phyloP scores from a whole-genome alignment of 108 stramenopile species.

The Poteriospumella lacustris region DNA sequence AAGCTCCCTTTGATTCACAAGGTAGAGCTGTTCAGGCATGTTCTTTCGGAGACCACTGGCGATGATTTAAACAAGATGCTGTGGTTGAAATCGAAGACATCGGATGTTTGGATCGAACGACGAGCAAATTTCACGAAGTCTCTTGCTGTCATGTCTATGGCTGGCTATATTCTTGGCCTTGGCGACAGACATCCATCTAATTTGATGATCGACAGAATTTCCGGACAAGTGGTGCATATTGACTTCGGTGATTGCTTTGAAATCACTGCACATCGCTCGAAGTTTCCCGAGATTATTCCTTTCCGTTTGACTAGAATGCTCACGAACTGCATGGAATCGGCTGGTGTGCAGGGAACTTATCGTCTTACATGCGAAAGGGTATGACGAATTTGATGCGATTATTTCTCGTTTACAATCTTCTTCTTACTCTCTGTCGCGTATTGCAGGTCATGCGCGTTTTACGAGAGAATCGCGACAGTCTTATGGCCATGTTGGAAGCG shows the following conservation, averaged over 20 bases:
- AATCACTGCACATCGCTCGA: slow-evolving; percentile 37
- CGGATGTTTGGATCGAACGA: slow-evolving; percentile 29
- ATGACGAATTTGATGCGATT: background rate
- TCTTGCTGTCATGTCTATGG: slow-evolving; percentile 40
- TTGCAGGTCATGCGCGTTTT: slow-evolving; percentile 27
- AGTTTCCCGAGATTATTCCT: slow-evolving; percentile 46
- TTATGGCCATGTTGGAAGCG: slow-evolving; percentile 39
- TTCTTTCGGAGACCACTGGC: slow-evolving; percentile 14
- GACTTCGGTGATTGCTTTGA: slow-evolving; percentile 52
- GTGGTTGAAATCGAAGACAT: slow-evolving; percentile 31
- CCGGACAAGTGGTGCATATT: slow-evolving; percentile 40
- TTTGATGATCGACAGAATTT: slow-evolving; percentile 62
- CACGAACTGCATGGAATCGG: slow-evolving; percentile 47
- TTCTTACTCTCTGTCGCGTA: background rate
- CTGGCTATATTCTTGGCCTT: slow-evolving; percentile 60
- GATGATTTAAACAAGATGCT: slow-evolving; percentile 34
- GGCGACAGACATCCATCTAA: slow-evolving; percentile 87
- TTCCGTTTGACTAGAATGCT: slow-evolving; percentile 54
- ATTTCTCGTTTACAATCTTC: background rate
- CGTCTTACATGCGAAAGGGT: slow-evolving; percentile 24
- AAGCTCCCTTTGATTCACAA: slow-evolving; percentile 30
- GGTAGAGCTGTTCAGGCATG: slow-evolving; percentile 27
- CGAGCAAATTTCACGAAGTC: slow-evolving; percentile 22
- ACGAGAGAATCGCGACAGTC: slow-evolving; percentile 11
- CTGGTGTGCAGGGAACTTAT: slow-evolving; percentile 24